A percentile compares a stretch with the other conserved stretches of the same genome.
phyloP scores from a whole-genome alignment of 2,329 filamentous ascomycete species.

The Fusarium sp. region DNA sequence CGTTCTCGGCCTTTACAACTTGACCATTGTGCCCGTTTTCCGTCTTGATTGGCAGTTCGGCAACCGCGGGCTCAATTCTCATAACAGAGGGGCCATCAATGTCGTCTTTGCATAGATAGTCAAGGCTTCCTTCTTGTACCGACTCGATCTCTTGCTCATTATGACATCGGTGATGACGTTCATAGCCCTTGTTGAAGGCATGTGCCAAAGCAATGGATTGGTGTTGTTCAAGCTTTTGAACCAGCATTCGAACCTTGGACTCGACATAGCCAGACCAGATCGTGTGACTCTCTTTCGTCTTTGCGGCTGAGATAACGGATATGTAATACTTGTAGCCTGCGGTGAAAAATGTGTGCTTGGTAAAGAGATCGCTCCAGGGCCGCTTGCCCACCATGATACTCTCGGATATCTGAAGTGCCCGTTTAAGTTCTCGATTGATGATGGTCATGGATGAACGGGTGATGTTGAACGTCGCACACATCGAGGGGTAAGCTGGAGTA shows the following conservation, averaged over 20 bases:
- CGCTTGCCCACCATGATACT: slow-evolving; percentile 82
- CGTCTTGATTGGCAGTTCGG: slow-evolving; percentile 58
- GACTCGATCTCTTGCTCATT: slow-evolving; percentile 65
- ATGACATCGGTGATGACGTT: slow-evolving; percentile 80
- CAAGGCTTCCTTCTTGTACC: slow-evolving; percentile 67
- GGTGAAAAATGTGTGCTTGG: slow-evolving; percentile 94
- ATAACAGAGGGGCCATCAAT: slow-evolving; percentile 55
- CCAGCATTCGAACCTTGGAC: slow-evolving; percentile 89
- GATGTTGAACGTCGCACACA: slow-evolving; percentile 97
- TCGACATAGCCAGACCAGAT: slow-evolving; percentile 93
- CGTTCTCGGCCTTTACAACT: slow-evolving; percentile 54
- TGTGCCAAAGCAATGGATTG: slow-evolving; percentile 85
- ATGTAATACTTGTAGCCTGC: slow-evolving; percentile 95
- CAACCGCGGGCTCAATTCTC: slow-evolving; percentile 34
- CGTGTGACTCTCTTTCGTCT: slow-evolving; percentile 84
- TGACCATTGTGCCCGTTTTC: slow-evolving; percentile 59
- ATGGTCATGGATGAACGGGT: slow-evolving; percentile 86
- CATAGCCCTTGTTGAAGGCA: slow-evolving; percentile 93
- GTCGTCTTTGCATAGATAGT: slow-evolving; percentile 58
- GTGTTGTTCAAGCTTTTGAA: slow-evolving; percentile 85
- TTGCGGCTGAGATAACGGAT: slow-evolving; percentile 85
- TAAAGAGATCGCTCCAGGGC: slow-evolving; percentile 89
- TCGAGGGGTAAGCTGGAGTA: slow-evolving; percentile 95
- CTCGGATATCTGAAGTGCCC: slow-evolving; percentile 81
- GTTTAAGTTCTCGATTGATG: slow-evolving; percentile 84